phyloP scores from a whole-genome alignment of 768 basidiomycete species.

The Multifurca ochricompacta region DNA sequence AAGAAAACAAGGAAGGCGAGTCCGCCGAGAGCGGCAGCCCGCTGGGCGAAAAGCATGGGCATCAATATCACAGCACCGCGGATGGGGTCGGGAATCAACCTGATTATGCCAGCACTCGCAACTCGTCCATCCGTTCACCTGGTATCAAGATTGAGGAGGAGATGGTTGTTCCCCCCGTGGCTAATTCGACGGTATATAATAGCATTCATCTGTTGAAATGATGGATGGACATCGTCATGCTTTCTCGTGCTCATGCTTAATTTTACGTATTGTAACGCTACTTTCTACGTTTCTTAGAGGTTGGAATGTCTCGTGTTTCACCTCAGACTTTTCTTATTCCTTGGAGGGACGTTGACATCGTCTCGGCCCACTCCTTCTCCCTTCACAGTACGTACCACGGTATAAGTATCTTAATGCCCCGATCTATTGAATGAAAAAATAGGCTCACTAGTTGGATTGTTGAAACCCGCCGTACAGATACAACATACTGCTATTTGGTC shows the following conservation, averaged over 20 bases:
- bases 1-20: background rate
- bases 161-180: constrained; percentile 26
- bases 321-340: background rate
- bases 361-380: background rate
- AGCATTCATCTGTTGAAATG: background rate
- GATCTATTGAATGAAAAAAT: constrained; percentile 9
- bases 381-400: background rate
- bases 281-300: background rate
- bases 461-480: constrained; percentile 66
- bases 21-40: background rate
- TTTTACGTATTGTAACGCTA: background rate
- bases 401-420: background rate
- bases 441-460: constrained; percentile 49
- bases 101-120: background rate
- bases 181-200: background rate
- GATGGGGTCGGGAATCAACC: background rate
- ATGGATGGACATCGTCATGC: background rate
- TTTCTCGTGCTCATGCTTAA: background rate
- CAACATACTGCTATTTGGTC: constrained; percentile 23
- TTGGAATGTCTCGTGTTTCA: background rate
- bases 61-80: background rate
- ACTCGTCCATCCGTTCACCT: constrained; percentile 1
- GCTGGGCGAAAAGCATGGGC: background rate
- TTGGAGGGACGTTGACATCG: background rate
- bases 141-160: constrained; percentile 27